Percentiles rank a stretch among this genome's conserved stretches.
Conservation (phyloP, 352 stramenopile genomes). For the Halophytophthora polymorphica region DNA sequence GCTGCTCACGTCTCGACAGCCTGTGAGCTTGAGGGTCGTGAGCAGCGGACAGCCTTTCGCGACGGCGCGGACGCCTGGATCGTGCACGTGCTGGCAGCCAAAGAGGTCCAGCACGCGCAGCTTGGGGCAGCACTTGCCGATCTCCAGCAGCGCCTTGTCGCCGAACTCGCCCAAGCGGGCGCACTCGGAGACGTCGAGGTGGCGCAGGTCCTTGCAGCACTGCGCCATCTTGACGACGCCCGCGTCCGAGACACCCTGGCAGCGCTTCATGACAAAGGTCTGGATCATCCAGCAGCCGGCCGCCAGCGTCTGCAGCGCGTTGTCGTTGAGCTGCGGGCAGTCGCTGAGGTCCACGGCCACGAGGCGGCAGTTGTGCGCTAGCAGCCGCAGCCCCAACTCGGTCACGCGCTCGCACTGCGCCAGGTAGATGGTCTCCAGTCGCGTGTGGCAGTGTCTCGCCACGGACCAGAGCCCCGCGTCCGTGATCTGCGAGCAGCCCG, state of each 20-base stretch:
- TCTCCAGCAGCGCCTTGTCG: conserved; percentile 88
- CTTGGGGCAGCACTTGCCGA: conserved; percentile 78
- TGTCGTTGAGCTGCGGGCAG: conserved; percentile 84
- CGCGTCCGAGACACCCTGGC: conserved; percentile 72
- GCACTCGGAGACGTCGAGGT: conserved; percentile 87
- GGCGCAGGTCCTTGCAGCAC: conserved; percentile 73
- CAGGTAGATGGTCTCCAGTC: conserved; percentile 76
- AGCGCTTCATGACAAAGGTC: conserved; percentile 81
- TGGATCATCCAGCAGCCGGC: conserved; percentile 86
- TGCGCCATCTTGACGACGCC: conserved; percentile 87
- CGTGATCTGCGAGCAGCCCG: conserved; percentile 70
- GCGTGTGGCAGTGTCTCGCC: conserved; percentile 60
- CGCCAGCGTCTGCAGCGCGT: conserved; percentile 79
- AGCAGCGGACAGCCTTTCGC: conserved; percentile 80
- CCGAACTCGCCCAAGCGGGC: conserved; percentile 89
- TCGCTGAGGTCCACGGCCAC: conserved; percentile 80
- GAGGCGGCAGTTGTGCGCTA: conserved; percentile 87
- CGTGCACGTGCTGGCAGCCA: conserved; percentile 86
- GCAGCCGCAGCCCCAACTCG: conserved; percentile 83
- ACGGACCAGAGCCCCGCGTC: conserved; percentile 88
- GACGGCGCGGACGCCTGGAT: conserved; percentile 74
- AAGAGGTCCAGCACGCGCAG: conserved; percentile 82
- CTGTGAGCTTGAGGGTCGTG: conserved; percentile 85
- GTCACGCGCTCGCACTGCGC: conserved; percentile 78
- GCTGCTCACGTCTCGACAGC: conserved; percentile 82